Evolutionary conservation across 768 basidiomycete species (phyloP).

Genomic region (Tricholoma sp.): DNA sequence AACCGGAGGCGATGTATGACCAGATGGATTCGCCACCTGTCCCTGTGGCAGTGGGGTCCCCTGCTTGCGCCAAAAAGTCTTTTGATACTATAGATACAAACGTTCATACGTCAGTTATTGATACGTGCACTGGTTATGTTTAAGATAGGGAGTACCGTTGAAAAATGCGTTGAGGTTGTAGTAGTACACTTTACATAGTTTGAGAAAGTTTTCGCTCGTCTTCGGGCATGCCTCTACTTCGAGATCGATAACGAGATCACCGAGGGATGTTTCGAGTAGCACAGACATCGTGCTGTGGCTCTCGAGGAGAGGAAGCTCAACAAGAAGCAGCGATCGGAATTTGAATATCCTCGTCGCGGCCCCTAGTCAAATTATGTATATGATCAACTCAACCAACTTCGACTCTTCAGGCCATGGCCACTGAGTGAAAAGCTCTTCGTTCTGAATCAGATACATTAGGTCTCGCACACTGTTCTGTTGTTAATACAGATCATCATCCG

Average conservation of each 20-base stretch:
- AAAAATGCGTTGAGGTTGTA: conserved; percentile 98
- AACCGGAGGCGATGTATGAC: conserved; percentile 62
- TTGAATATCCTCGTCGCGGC: not conserved
- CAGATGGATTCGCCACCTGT: conserved; percentile 90
- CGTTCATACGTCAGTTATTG: not conserved
- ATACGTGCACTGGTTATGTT: not conserved
- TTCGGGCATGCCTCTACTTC: conserved; percentile 88
- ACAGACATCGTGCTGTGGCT: conserved; percentile 67
- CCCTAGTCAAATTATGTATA: too few relatives aligned
- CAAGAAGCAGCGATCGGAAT: not conserved
- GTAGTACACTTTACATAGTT: conserved; percentile 95
- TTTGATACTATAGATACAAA: conserved; percentile 55
- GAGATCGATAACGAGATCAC: conserved; percentile 95
- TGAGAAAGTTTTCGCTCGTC: conserved; percentile 94
- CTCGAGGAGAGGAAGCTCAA: too few relatives aligned
- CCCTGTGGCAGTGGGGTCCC: conserved; percentile 41
- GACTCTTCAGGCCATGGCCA: too few relatives aligned
- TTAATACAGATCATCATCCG: too few relatives aligned
- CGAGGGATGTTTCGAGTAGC: conserved; percentile 92
- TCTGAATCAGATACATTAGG: too few relatives aligned
- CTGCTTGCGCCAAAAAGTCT: conserved; percentile 93
- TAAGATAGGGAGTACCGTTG: conserved; percentile 59
- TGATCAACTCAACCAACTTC: too few relatives aligned
- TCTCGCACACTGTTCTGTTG: too few relatives aligned
- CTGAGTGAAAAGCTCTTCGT: too few relatives aligned